A percentile compares a stretch with the other conserved stretches of the same genome.
These are phyloP conservation scores for Pseudogymnoascus sp. DNA, from an alignment of 2,329 filamentous ascomycete genomes.

Conservation along the genomic window DNA sequence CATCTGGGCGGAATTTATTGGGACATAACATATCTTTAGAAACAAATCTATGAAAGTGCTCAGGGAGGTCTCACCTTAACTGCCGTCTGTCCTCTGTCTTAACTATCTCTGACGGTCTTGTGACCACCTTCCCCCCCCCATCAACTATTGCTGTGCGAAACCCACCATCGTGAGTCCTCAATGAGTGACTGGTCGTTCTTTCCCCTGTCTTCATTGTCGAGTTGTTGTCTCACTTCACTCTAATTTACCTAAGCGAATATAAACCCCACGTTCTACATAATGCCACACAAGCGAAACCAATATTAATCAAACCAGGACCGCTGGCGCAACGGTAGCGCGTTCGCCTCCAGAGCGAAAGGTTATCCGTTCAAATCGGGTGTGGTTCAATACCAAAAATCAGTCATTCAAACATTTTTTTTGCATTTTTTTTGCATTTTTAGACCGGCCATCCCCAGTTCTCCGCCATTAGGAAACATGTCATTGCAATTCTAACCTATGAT, in stretches of 20 bases:
- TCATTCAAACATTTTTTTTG: constrained; percentile 1
- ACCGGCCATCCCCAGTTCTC: background rate
- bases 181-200: background rate
- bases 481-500: background rate
- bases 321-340: constrained; percentile 3
- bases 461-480: background rate
- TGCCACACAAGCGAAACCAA: background rate
- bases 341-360: constrained; percentile 4
- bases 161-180: background rate
- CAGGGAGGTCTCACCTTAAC: background rate
- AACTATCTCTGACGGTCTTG: background rate
- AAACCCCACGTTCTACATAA: background rate
- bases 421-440: background rate
- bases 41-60: background rate
- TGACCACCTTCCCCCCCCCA: background rate
- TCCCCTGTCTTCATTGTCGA: no score
- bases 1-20: background rate
- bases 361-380: constrained; percentile 6
- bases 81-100: background rate
- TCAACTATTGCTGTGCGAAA: background rate
- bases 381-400: background rate
- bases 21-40: background rate
- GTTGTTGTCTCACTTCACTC: no score
- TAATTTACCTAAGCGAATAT: background rate
- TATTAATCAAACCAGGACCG: constrained; percentile 1